A percentile compares a stretch with the other conserved stretches of the same genome.
phyloP scores from a whole-genome alignment of 495 filamentous ascomycete species.

The Penicillium roqueforti region DNA sequence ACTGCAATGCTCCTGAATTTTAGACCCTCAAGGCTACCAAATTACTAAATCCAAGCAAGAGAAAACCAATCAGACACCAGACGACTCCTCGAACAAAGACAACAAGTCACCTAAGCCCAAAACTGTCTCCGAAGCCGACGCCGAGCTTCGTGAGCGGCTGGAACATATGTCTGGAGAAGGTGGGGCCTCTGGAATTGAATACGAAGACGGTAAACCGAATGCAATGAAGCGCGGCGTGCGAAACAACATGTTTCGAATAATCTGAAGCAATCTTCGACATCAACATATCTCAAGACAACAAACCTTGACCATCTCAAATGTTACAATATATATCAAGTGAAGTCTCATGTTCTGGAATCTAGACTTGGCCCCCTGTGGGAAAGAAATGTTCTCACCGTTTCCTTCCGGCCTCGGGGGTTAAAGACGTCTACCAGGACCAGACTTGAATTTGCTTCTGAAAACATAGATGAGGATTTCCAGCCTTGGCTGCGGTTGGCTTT shows the following conservation, averaged over 20 bases:
- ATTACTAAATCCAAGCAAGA: not conserved
- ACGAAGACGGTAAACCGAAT: conserved; percentile 69
- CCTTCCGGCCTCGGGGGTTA: not conserved
- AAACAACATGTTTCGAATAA: conserved; percentile 75
- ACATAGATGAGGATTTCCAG: not conserved
- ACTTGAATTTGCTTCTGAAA: not conserved
- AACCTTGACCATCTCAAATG: not conserved
- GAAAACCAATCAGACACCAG: not conserved
- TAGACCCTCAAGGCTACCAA: not conserved
- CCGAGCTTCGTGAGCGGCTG: conserved; percentile 62
- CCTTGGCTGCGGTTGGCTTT: not conserved
- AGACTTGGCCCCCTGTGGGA: not conserved
- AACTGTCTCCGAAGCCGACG: conserved; percentile 60
- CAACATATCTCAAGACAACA: not conserved
- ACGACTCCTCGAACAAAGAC: conserved; percentile 2
- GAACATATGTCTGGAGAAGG: conserved; percentile 69
- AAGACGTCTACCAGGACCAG: not conserved
- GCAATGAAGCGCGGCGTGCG: conserved; percentile 75
- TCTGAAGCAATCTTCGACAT: conserved; percentile 30
- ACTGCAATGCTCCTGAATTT: not conserved
- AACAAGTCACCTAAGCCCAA: conserved; percentile 29
- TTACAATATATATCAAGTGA: not conserved
- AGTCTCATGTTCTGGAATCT: not conserved
- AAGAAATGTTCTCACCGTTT: not conserved
- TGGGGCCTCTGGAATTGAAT: conserved; percentile 72